A percentile compares a stretch with the other conserved stretches of the same genome.
phyloP scores from a whole-genome alignment of 495 filamentous ascomycete species.

The Hypoxylon cercidicola region DNA sequence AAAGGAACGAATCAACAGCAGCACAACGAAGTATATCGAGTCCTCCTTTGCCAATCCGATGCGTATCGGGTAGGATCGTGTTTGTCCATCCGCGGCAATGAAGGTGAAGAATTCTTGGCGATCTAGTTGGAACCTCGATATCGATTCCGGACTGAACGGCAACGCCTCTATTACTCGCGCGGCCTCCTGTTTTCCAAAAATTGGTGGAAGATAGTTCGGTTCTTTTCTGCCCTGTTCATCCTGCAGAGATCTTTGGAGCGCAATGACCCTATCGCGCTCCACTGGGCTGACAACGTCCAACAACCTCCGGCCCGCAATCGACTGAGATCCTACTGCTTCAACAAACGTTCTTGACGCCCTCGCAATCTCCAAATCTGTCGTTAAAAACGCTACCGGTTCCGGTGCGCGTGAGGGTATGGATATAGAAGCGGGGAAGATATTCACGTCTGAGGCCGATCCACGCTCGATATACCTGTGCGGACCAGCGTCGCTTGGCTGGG shows the following conservation, averaged over 20 bases:
- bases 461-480: conserved; percentile 60
- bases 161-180: conserved; percentile 60
- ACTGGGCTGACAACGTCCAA: conserved; percentile 57
- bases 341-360: conserved; percentile 63
- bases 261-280: conserved; percentile 62
- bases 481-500: conserved; percentile 60
- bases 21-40: conserved; percentile 64
- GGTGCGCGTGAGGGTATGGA: conserved; percentile 53
- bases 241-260: conserved; percentile 57
- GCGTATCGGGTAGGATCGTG: conserved; percentile 53
- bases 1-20: conserved; percentile 52
- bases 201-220: conserved; percentile 66
- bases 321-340: conserved; percentile 58
- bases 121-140: conserved; percentile 56
- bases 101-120: conserved; percentile 63
- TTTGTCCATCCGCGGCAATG: conserved; percentile 56
- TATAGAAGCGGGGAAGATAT: conserved; percentile 57
- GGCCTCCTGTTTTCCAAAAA: conserved; percentile 58
- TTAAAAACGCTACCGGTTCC: conserved; percentile 65
- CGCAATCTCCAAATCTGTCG: conserved; percentile 63
- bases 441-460: conserved; percentile 55
- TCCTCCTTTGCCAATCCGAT: conserved; percentile 62
- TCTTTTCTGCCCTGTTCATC: conserved; percentile 62
- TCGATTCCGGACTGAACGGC: conserved; percentile 58
- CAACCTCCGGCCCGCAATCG: conserved; percentile 55